Base-by-base conservation (phyloP, 495 filamentous ascomycete genomes). In the Aspergillus haitiensis region DNA sequence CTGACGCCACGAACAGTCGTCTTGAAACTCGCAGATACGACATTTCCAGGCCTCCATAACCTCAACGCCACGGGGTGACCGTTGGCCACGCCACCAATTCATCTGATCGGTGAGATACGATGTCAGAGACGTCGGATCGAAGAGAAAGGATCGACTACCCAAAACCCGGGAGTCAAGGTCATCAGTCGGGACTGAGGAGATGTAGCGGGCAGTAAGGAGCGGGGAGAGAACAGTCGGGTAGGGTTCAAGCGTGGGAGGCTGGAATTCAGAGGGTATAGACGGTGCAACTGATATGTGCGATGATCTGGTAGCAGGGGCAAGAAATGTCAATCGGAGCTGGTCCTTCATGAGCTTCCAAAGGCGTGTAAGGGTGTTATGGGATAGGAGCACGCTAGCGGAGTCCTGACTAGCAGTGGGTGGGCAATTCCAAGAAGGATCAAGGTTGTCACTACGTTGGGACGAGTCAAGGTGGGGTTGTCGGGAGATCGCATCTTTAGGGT, bases 41-140 rank as follows among this genome's bases (percentile, higher is more conserved):
- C 94, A 98, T 73, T 98, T 98, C 80, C 87, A 96, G 0, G 90
- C 90, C 59, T 98, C 95, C 71, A 92, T 86, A 11, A 95, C 79
- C n/a, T 81, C 74, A 7, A 98, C 95, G 9, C 94, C 94, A n/a
- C 81, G 76, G 0, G 92, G 84, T 56, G 80, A 75, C 15, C 93
- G 72, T 68, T 91, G 80, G 5, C 95, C 94, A 44, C 81, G 84
- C 94, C 94, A 98, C 92, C 91, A 98, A 31, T 77, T 68, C 81
- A 98, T 82, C 67, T 88, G 86, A 21, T 86, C 78, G 5, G 71
- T 67, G 2, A 96, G 62, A 67, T 96, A 94, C 2, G 66, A 65
- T 33, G 84, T 79, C 53, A 97, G 71, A 15, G 68, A 75, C 2
- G 76, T 68, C 3, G 81, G 81, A 61, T 93, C 86, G 60, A 90